phyloP scores from a whole-genome alignment of 129 eudicot genomes.

The Dittrichia graveolens region DNA sequence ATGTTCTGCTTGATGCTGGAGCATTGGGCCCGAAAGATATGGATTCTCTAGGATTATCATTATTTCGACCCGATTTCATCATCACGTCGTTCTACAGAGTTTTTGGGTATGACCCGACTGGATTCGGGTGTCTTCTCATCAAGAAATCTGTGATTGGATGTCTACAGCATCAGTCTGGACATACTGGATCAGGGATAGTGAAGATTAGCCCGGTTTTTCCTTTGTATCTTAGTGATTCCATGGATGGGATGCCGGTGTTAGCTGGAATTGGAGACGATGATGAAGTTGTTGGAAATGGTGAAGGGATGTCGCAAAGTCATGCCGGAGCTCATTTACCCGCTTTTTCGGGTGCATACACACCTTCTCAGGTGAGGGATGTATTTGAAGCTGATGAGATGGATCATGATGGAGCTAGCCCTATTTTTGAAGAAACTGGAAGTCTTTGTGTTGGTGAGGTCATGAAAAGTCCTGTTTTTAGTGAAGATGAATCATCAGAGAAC shows the following conservation, averaged over 20 bases:
- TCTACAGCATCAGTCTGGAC: slow-evolving; percentile 41
- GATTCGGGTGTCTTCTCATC: slow-evolving; percentile 45
- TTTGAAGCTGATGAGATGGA: slow-evolving; percentile 49
- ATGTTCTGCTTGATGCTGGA: slow-evolving; percentile 47
- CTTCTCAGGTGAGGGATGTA: slow-evolving; percentile 48
- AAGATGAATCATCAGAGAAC: slow-evolving; percentile 46
- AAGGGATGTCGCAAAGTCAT: slow-evolving; percentile 27
- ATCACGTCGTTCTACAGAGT: slow-evolving; percentile 46
- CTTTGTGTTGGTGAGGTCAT: slow-evolving; percentile 43
- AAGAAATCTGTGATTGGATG: slow-evolving; percentile 46
- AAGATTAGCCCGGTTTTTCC: slow-evolving; percentile 46
- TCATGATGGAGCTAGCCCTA: slow-evolving; percentile 41
- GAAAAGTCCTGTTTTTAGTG: slow-evolving; percentile 47
- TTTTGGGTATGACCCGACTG: slow-evolving; percentile 49
- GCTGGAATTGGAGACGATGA: slow-evolving; percentile 37
- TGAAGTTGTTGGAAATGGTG: slow-evolving; percentile 35
- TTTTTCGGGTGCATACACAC: slow-evolving; percentile 45
- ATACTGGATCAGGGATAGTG: slow-evolving; percentile 45
- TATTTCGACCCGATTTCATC: slow-evolving; percentile 46
- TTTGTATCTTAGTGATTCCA: slow-evolving; percentile 41
- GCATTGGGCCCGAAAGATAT: slow-evolving; percentile 50
- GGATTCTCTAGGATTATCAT: slow-evolving; percentile 45
- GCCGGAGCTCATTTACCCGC: slow-evolving; percentile 36
- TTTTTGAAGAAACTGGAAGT: slow-evolving; percentile 37
- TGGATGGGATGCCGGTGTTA: slow-evolving; percentile 38